phyloP scores from a whole-genome alignment of 768 basidiomycete genomes.

The Lactifluus rugatus region DNA sequence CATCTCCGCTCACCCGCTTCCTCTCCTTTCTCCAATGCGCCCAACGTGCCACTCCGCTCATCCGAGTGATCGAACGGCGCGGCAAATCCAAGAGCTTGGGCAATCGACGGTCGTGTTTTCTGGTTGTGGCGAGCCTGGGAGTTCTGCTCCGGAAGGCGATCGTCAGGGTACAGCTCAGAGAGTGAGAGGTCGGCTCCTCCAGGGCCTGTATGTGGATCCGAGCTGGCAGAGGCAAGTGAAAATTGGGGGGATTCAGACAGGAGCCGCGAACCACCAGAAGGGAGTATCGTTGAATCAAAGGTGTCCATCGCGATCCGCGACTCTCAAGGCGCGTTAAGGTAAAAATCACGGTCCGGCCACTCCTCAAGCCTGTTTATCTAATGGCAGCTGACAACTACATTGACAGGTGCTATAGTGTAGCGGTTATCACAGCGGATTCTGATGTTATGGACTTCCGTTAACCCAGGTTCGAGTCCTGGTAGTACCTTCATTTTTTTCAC shows the following conservation, averaged over 20 bases:
- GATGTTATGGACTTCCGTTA: conserved; percentile 17
- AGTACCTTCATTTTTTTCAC: conserved; percentile 8
- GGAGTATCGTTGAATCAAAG: conserved; percentile 22
- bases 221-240: conserved; percentile 21
- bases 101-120: conserved; percentile 9
- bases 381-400: no score
- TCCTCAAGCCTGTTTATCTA: not conserved
- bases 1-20: conserved; percentile 14
- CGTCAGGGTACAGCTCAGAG: conserved; percentile 43
- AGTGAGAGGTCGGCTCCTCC: conserved; percentile 45
- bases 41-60: not conserved
- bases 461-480: conserved; percentile 21
- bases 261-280: conserved; percentile 31
- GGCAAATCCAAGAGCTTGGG: conserved; percentile 10
- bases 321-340: not conserved
- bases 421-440: conserved; percentile 34
- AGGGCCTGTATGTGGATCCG: conserved; percentile 31
- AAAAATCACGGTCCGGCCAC: not conserved
- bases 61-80: not conserved
- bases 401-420: conserved; percentile 28
- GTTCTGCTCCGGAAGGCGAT: conserved; percentile 23
- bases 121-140: conserved; percentile 7
- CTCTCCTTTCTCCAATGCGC: conserved; percentile 13
- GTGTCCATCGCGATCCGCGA: conserved; percentile 25
- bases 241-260: conserved; percentile 39